Evolutionary conservation across 2,329 filamentous ascomycete species (phyloP), one percentile per base, ranked within the genome.

Genomic region (Raffaelea ambrosiae): DNA sequence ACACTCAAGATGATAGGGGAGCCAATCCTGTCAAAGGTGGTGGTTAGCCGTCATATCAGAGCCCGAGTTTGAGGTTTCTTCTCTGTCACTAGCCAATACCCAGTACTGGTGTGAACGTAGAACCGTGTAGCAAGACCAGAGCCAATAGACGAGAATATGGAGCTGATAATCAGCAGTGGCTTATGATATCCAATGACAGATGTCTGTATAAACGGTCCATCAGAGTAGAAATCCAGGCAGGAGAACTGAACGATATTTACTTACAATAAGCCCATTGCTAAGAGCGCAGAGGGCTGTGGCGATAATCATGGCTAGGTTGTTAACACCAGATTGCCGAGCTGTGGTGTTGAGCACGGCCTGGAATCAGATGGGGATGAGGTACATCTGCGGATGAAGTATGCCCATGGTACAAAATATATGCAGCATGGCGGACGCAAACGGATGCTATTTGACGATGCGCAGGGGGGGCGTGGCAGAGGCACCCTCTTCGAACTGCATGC

Each of bases 391-490:
- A 21, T 47, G 53, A 3, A 54, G 20, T 2, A 33, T n/a, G 11
- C 47, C 50, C 26, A 48, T 44, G 14, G 44, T 11, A 35, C 22
- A 49, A 21, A 57, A 51, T 11, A 48, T 48, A 46, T 46, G 54
- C 45, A 50, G 48, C 23, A 54, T 45, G 14, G 47, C 53, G 20
- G 35, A 19, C 3, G 39, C 46, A 16, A 58, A 42, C 5, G 42
- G 71, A 59, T 23, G 63, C 48, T 68, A 59, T 40, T 55, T 56
- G 33, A 71, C 46, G 52, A 72, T 63, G 10, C 66, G 63, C 1
- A 63, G 61, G 5, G 70, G 68, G 4, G 71, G 60, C 1, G 68
- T 72, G 9, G 68, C 70, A 1, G 51, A 55, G n/a, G 70, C 66
- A 22, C 59, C 57, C 14, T 63, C 59, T 50, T 59, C 59, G 38